Percentiles rank a stretch among this genome's conserved stretches.
Evolutionary conservation across 2,329 filamentous ascomycete species (phyloP).

Genomic region (Colletotrichum kahawae): DNA sequence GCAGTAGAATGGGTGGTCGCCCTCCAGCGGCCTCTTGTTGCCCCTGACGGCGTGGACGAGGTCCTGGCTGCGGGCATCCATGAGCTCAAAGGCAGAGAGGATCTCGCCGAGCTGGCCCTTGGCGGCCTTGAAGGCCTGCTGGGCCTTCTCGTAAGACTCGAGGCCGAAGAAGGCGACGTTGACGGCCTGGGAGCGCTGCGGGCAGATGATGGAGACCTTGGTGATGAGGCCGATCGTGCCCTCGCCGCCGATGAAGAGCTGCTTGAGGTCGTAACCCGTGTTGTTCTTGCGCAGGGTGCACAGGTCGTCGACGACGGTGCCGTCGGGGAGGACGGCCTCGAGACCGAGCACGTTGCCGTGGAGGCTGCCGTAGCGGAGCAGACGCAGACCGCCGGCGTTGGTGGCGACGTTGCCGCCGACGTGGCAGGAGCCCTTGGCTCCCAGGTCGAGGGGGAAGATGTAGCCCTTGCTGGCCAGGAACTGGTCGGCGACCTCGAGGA

Average conservation of each 20-base stretch:
- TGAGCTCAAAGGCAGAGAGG: conserved; percentile 95
- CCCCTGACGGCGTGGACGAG: conserved; percentile 77
- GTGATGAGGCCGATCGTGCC: conserved; percentile 96
- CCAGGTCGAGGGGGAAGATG: conserved; percentile 96
- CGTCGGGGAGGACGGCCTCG: conserved; percentile 92
- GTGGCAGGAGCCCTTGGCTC: conserved; percentile 95
- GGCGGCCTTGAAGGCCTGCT: conserved; percentile 84
- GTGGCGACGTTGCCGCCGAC: conserved; percentile 96
- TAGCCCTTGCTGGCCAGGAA: conserved; percentile 83
- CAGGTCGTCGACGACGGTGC: conserved; percentile 89
- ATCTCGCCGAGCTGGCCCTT: conserved; percentile 94
- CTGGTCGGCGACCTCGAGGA: conserved; percentile 87
- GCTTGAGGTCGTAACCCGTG: conserved; percentile 96
- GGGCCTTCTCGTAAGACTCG: conserved; percentile 87
- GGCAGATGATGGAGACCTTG: conserved; percentile 85
- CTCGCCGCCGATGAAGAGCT: conserved; percentile 94
- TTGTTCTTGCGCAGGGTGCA: conserved; percentile 95
- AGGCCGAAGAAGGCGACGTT: conserved; percentile 96
- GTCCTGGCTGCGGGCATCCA: conserved; percentile 85
- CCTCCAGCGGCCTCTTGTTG: conserved; percentile 81
- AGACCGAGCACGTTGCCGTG: conserved; percentile 93
- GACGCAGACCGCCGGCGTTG: conserved; percentile 88
- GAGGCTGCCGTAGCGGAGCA: conserved; percentile 91
- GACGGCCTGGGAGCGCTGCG: conserved; percentile 83
- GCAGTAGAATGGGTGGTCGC: conserved; percentile 91